Conservation (phyloP, 1,139 yeast species). For the Yamadazyma trypodendri region DNA sequence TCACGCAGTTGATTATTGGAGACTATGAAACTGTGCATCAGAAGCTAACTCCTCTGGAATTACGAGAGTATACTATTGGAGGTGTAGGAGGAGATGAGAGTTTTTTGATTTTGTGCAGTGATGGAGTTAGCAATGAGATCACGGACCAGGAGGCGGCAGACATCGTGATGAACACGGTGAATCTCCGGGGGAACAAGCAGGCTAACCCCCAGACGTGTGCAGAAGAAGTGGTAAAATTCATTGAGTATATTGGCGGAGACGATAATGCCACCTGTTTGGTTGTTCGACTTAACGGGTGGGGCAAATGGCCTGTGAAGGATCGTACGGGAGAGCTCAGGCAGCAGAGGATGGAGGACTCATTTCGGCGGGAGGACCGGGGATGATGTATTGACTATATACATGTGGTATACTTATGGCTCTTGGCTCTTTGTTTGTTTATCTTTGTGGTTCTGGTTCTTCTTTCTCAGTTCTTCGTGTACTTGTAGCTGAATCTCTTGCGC, state of each 20-base stretch:
- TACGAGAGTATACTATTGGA: constrained; percentile 42
- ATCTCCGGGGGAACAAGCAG: constrained; percentile 59
- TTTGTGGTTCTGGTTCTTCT: too few species aligned
- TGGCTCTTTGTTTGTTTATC: too few species aligned
- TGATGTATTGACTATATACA: neutral
- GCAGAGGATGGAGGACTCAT: constrained; percentile 56
- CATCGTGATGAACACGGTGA: constrained; percentile 69
- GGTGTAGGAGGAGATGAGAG: constrained; percentile 78
- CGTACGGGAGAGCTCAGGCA: constrained; percentile 82
- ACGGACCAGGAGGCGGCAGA: constrained; percentile 93
- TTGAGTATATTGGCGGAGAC: constrained; percentile 86
- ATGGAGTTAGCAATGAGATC: constrained; percentile 79
- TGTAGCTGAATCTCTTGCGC: constrained; percentile 80
- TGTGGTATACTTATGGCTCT: too few species aligned
- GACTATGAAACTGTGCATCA: constrained; percentile 35
- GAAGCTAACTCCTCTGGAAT: constrained; percentile 38
- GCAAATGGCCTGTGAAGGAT: constrained; percentile 81
- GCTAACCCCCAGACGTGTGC: constrained; percentile 90
- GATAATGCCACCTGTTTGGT: constrained; percentile 93
- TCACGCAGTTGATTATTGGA: constrained; percentile 65
- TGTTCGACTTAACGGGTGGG: constrained; percentile 85
- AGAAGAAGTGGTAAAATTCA: constrained; percentile 77
- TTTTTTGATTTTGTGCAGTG: constrained; percentile 74
- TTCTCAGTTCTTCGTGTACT: constrained; percentile 60
- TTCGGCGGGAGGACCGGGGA: constrained; percentile 25